Evolutionary conservation across 345 rosid genomes (phyloP).

Genomic region (Salix brachista): DNA sequence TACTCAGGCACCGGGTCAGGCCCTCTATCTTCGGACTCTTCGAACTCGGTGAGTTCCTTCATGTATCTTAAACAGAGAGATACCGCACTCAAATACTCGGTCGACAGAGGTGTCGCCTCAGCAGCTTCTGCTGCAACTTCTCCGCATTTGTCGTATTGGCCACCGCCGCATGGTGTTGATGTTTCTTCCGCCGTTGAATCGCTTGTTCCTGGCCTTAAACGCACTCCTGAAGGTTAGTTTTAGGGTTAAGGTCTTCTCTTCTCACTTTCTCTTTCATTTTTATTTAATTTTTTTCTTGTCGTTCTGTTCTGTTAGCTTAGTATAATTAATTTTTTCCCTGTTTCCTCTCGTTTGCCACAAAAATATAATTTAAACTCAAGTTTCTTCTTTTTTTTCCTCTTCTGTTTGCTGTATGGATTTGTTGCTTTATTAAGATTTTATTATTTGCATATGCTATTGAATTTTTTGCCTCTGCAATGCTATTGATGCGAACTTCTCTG

Average conservation of each 20-base stretch:
- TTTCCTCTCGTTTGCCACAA: neutral
- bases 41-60: conserved; percentile 4
- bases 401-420: neutral
- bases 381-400: neutral
- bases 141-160: conserved; percentile 7
- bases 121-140: conserved; percentile 1
- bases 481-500: neutral
- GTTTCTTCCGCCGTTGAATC: conserved; percentile 34
- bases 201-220: conserved; percentile 43
- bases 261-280: neutral
- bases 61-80: conserved; percentile 15
- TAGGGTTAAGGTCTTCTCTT: neutral
- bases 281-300: neutral
- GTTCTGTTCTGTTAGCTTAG: neutral
- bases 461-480: neutral
- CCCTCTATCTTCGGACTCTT: conserved; percentile 12
- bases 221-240: conserved; percentile 51
- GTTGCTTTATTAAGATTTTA: neutral
- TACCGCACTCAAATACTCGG: conserved; percentile 12
- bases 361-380: neutral
- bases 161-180: conserved; percentile 40
- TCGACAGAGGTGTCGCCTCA: conserved; percentile 11
- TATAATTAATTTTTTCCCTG: neutral
- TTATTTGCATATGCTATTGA: neutral
- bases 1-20: neutral